phyloP scores from a whole-genome alignment of 306 rosid genomes.

The Astragalus glycyphyllos region DNA sequence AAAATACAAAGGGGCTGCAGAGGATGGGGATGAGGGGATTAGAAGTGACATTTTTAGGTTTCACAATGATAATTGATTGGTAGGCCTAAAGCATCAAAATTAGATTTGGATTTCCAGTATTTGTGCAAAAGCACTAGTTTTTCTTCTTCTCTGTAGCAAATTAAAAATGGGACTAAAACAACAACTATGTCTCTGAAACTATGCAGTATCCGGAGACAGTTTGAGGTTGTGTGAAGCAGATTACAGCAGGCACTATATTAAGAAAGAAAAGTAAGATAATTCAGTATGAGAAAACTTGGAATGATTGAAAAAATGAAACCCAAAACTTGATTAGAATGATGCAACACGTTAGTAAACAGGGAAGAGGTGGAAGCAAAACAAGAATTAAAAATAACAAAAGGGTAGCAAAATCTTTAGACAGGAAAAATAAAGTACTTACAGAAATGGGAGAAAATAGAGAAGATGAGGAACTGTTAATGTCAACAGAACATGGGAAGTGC shows the following conservation, averaged over 20 bases:
- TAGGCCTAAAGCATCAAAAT: conserved; percentile 37
- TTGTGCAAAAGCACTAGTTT: conserved; percentile 16
- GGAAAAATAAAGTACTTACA: background rate
- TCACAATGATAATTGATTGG: conserved; percentile 26
- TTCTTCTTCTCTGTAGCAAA: background rate
- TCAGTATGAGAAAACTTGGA: conserved; percentile 7
- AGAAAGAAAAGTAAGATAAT: conserved; percentile 10
- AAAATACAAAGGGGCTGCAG: conserved; percentile 49
- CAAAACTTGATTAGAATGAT: background rate
- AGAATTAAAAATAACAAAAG: too few relatives aligned
- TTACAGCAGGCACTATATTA: conserved; percentile 29
- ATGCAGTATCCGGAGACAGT: conserved; percentile 11
- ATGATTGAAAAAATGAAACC: background rate
- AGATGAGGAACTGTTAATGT: background rate
- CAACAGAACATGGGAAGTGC: too few relatives aligned
- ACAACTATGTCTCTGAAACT: conserved; percentile 10
- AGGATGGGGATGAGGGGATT: conserved; percentile 51
- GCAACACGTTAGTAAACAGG: background rate
- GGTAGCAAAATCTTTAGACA: background rate
- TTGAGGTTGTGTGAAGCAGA: conserved; percentile 22
- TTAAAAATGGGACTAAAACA: conserved; percentile 3
- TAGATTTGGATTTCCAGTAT: conserved; percentile 7
- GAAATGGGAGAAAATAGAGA: background rate
- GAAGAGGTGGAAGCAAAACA: too few relatives aligned
- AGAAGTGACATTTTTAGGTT: conserved; percentile 61